A percentile compares a stretch with the other conserved stretches of the same genome.
phyloP scores from a whole-genome alignment of 768 basidiomycete genomes.

The Termitomyces sp. region DNA sequence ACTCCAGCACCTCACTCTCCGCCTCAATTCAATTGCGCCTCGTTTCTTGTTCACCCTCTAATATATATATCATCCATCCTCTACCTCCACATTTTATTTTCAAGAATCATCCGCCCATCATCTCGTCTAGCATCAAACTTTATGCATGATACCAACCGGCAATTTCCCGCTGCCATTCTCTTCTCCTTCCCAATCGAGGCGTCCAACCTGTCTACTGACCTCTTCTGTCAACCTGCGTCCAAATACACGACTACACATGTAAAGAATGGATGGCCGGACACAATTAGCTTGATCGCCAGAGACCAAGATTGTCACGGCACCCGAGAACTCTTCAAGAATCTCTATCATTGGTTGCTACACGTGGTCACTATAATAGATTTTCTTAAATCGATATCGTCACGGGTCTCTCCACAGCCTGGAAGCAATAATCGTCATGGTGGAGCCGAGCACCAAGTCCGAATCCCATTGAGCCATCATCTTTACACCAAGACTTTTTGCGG shows the following conservation, averaged over 20 bases:
- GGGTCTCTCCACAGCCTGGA: slow-evolving; percentile 1
- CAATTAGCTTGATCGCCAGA: slow-evolving; percentile 3
- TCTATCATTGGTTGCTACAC: slow-evolving; percentile 1
- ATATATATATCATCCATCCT: too few relatives aligned
- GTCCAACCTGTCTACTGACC: not conserved
- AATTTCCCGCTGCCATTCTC: not conserved
- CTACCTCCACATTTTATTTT: too few relatives aligned
- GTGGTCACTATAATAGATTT: not conserved
- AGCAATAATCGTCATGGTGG: slow-evolving; percentile 7
- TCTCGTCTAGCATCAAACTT: not conserved
- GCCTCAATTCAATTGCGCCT: not conserved
- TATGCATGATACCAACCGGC: not conserved
- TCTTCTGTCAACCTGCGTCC: not conserved
- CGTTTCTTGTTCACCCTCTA: too few relatives aligned
- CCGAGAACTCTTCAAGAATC: not conserved
- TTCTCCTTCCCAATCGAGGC: not conserved
- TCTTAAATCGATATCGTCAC: slow-evolving; percentile 4
- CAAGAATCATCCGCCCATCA: not conserved
- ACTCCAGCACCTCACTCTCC: slow-evolving; percentile 1
- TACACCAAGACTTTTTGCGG: not conserved
- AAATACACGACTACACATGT: slow-evolving; percentile 8
- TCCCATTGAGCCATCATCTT: too few relatives aligned
- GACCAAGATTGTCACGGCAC: slow-evolving; percentile 3
- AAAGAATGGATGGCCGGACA: slow-evolving; percentile 8
- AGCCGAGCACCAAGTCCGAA: not conserved